These are phyloP conservation scores for Senecio squalidus DNA, from an alignment of 140 eudicot species.

Conservation along the genomic window DNA sequence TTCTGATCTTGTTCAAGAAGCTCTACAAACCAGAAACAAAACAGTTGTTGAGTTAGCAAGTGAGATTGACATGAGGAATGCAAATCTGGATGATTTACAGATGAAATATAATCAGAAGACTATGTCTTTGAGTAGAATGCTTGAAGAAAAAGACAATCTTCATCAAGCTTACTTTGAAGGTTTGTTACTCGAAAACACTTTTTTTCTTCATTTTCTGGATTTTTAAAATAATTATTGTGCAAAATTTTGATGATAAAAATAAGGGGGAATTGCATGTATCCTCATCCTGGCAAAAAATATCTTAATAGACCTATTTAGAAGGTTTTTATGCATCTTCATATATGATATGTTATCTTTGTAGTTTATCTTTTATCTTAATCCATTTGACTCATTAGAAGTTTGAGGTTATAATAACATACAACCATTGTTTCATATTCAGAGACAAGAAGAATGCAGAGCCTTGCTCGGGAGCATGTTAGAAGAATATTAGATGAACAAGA, in stretches of 20 bases:
- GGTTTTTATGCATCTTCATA: too few species aligned
- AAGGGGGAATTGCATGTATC: too few species aligned
- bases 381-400: background rate
- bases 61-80: conserved; percentile 68
- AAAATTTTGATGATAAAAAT: too few species aligned
- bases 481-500: conserved; percentile 82
- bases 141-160: conserved; percentile 65
- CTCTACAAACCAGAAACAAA: conserved; percentile 28
- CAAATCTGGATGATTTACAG: conserved; percentile 58
- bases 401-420: background rate
- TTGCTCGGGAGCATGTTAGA: conserved; percentile 59
- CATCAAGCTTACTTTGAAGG: conserved; percentile 71
- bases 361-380: background rate
- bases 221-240: background rate
- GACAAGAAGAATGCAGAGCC: conserved; percentile 72
- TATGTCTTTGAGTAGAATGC: conserved; percentile 58
- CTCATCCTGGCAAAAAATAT: too few species aligned
- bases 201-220: background rate
- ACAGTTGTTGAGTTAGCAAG: conserved; percentile 51
- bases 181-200: background rate
- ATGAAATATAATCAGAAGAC: conserved; percentile 50
- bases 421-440: conserved; percentile 34
- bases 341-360: too few species aligned
- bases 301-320: too few species aligned
- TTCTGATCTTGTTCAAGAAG: conserved; percentile 48